Percentiles rank a stretch among this genome's conserved stretches.
phyloP scores from a whole-genome alignment of 805 yeast genomes.

The Wickerhamomyces ciferrii region DNA sequence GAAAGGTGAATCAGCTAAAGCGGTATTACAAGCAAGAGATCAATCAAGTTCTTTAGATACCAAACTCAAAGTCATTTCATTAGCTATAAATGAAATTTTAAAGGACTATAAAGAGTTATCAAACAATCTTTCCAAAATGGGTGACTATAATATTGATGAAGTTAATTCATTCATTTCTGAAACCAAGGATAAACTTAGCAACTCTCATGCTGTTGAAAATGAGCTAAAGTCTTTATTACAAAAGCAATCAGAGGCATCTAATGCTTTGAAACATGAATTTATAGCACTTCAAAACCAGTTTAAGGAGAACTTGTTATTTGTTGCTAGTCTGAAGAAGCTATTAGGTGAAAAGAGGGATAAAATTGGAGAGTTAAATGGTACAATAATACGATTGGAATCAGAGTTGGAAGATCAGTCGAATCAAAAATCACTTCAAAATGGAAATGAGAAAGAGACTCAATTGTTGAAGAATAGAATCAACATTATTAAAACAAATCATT shows the following conservation, averaged over 20 bases:
- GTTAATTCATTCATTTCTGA: not conserved
- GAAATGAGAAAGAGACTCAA: constrained; percentile 14
- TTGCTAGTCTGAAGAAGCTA: constrained; percentile 9
- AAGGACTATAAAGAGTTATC: constrained; percentile 1
- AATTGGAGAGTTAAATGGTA: constrained; percentile 8
- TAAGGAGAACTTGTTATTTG: constrained; percentile 9
- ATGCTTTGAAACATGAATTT: constrained; percentile 11
- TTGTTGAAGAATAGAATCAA: constrained; percentile 16
- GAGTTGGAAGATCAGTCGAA: constrained; percentile 10
- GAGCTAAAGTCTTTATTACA: constrained; percentile 9
- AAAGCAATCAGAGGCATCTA: constrained; percentile 11
- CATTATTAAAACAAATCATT: constrained; percentile 16
- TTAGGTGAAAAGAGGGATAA: constrained; percentile 14
- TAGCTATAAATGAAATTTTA: constrained; percentile 14
- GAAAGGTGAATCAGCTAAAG: constrained; percentile 15
- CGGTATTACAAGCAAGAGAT: constrained; percentile 15
- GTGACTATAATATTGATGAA: not conserved
- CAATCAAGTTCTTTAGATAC: constrained; percentile 15
- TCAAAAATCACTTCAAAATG: not conserved
- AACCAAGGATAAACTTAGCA: constrained; percentile 7
- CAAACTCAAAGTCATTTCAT: constrained; percentile 13
- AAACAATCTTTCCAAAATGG: too few relatives aligned
- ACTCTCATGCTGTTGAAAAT: constrained; percentile 10
- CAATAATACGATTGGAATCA: constrained; percentile 10
- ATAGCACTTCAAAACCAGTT: constrained; percentile 6